Evolutionary conservation across 2,329 filamentous ascomycete species (phyloP).

Genomic region (Colletotrichum euphorbiae): DNA sequence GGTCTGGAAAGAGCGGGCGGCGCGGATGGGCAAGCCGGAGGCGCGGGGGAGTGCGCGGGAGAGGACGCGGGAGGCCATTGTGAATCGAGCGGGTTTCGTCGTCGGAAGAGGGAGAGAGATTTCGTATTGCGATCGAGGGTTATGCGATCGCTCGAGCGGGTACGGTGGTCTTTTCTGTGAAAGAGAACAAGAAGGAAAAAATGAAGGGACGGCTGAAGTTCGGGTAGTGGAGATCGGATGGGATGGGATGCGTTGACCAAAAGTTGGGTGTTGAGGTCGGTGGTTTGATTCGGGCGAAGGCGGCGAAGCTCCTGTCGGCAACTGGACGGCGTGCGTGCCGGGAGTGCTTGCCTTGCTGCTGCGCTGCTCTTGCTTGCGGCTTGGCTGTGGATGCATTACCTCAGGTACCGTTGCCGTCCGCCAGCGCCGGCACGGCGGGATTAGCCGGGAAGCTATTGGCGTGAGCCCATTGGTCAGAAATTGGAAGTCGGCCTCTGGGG

Average conservation of each 20-base stretch:
- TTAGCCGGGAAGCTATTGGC: slow-evolving; percentile 36
- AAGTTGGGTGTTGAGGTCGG: background rate
- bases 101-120: background rate
- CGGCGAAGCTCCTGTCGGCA: slow-evolving; percentile 1
- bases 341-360: background rate
- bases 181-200: background rate
- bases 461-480: slow-evolving; percentile 23
- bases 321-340: slow-evolving; percentile 11
- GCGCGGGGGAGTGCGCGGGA: slow-evolving; percentile 50
- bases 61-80: slow-evolving; percentile 62
- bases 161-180: background rate
- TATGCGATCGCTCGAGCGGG: background rate
- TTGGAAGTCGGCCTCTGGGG: background rate
- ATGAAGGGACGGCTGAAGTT: background rate
- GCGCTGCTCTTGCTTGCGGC: background rate
- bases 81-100: slow-evolving; percentile 38
- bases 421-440: slow-evolving; percentile 35
- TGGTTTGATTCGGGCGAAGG: slow-evolving; percentile 12
- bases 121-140: slow-evolving; percentile 6
- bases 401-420: slow-evolving; percentile 35
- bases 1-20: slow-evolving; percentile 61
- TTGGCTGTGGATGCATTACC: slow-evolving; percentile 16
- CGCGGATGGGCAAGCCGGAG: slow-evolving; percentile 45
- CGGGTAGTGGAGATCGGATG: slow-evolving; percentile 20
- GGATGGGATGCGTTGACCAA: slow-evolving; percentile 12